phyloP scores from a whole-genome alignment of 345 rosid species.

The Salix udensis region DNA sequence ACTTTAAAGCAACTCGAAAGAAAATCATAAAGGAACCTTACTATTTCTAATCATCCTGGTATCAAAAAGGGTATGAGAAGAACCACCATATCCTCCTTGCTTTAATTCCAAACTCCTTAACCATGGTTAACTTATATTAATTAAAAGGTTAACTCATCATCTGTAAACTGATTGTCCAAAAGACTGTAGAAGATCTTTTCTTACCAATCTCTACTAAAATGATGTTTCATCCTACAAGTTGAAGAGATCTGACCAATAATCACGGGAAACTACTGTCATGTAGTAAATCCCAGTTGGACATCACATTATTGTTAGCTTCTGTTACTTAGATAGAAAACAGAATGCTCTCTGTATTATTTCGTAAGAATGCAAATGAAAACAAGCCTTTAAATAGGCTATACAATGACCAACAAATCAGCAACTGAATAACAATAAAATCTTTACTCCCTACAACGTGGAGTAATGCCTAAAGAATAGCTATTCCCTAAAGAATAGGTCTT shows the following conservation, averaged over 20 bases:
- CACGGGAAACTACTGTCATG: background rate
- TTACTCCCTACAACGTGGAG: too few species aligned
- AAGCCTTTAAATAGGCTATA: too few species aligned
- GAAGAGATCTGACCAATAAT: background rate
- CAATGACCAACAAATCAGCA: too few species aligned
- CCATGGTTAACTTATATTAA: background rate
- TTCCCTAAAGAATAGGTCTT: too few species aligned
- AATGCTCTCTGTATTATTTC: too few species aligned
- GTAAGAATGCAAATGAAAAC: too few species aligned
- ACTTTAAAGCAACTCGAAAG: background rate
- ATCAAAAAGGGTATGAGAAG: background rate
- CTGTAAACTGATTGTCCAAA: background rate
- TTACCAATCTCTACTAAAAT: background rate
- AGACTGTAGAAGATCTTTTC: background rate
- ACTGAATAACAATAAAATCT: too few species aligned
- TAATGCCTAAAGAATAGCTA: too few species aligned
- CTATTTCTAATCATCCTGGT: background rate
- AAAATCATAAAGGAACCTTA: background rate
- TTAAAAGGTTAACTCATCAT: background rate
- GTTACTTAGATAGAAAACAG: too few species aligned
- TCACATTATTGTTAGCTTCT: background rate
- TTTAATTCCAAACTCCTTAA: background rate
- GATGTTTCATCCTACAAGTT: background rate
- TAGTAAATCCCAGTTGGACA: background rate
- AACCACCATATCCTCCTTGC: background rate